Evolutionary conservation across 2,329 filamentous ascomycete species (phyloP), one percentile per base, ranked within the genome.

Genomic region (Tolypocladium cylindrosporum): DNA sequence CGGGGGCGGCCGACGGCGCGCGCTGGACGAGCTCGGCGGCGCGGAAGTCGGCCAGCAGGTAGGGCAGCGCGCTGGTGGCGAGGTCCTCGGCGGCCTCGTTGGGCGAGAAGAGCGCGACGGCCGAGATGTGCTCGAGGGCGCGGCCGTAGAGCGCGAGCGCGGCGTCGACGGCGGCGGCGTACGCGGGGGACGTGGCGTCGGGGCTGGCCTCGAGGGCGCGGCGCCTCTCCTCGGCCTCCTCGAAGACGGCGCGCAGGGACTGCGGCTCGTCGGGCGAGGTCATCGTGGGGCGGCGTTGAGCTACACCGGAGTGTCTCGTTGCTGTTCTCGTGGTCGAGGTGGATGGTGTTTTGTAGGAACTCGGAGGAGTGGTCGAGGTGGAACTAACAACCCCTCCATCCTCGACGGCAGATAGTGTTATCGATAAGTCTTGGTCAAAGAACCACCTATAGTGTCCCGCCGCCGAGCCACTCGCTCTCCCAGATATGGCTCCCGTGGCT

Each of bases 31-130:
- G 80, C 68, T 96, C 91, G 40, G 91, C 93, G 56, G 94, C 77
- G 67, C 87, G 83, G 71, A 87, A 91, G 71, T 88, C 81, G 61
- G 92, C 82, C 27, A 91, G 81, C 61, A 99, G 81, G 71, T 93
- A 96, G 74, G 91, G 90, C 39, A 99, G 75, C 67, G 96, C 87
- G n/a, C 82, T 80, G 1, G 93, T 95, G 16, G 89, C 79, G 39
- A 97, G 77, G 74, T 99, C 94, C 61, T 99, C 94, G 43, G 93
- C 74, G 1, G 83, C 82, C 72, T 99, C 94, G 73, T 99, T 99
- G 41, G 86, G 80, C 64, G 91, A 96, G 80, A 97, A 97, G 56
- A 99, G 78, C 0, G 89, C 87, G 34, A 94, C 78, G 60, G 84
- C 80, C 63, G 84, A 78, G 62, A 90, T 84, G 58, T 89, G 82